Conservation (phyloP, 306 rosid species). For the Medicago truncatula region DNA sequence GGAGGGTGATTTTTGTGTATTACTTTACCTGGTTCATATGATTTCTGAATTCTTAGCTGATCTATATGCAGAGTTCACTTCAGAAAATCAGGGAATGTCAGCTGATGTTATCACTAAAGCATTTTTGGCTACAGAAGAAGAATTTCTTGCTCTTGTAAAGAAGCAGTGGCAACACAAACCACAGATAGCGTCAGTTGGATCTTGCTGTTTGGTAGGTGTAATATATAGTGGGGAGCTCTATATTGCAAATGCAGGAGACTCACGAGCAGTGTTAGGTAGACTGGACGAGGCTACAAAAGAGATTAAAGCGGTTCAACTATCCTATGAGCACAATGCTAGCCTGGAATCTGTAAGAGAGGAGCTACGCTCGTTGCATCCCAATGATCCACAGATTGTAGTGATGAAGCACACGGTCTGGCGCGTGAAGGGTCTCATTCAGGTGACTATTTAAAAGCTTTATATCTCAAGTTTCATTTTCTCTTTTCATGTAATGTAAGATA, state of each 20-base stretch:
- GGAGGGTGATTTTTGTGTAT: background rate
- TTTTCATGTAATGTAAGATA: background rate
- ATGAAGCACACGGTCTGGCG: constrained; percentile 98
- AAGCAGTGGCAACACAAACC: constrained; percentile 82
- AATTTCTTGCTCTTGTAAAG: constrained; percentile 75
- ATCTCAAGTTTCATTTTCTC: constrained; percentile 30
- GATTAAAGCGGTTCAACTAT: constrained; percentile 82
- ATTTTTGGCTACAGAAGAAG: constrained; percentile 89
- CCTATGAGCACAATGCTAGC: constrained; percentile 93
- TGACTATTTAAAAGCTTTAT: constrained; percentile 39
- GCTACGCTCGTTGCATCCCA: constrained; percentile 75
- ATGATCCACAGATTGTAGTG: constrained; percentile 93
- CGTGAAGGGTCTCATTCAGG: constrained; percentile 99
- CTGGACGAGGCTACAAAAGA: constrained; percentile 56
- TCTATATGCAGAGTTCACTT: constrained; percentile 76
- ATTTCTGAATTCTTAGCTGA: constrained; percentile 59
- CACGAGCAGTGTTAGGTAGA: constrained; percentile 90
- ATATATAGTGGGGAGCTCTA: constrained; percentile 80
- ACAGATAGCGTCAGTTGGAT: constrained; percentile 86
- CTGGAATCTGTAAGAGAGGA: constrained; percentile 85
- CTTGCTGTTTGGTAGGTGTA: constrained; percentile 89
- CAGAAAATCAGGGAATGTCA: constrained; percentile 80
- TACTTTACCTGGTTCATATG: constrained; percentile 7
- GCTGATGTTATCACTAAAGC: constrained; percentile 83
- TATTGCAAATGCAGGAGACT: constrained; percentile 96